Evolutionary conservation across 148 eudicot genomes (phyloP), one percentile per base, ranked within the genome.

Genomic region (Camellia granthamiana): DNA sequence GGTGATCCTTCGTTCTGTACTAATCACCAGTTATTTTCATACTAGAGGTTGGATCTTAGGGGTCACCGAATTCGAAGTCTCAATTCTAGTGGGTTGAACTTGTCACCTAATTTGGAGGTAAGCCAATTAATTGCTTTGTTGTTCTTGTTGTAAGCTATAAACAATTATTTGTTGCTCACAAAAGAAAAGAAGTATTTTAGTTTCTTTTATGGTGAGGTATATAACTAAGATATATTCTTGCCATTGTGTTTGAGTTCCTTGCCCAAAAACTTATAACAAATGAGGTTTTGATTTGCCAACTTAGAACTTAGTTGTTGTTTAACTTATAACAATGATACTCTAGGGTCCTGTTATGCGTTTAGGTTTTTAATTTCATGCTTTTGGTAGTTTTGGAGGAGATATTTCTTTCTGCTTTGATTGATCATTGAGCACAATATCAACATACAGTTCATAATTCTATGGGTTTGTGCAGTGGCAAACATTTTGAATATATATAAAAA

Each of bases 1-100:
- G 18, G 19, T 23, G 2, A 4, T 44, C 62, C 42, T 60, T 69
- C 64, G 23, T 60, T 58, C 18, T 71, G 11, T 18, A 41, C 76
- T 74, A 70, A 72, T 82, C 30, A 55, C 79, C 55, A 58, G 54
- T 65, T 21, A 21, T 7, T 77, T 3, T 79, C 55, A 72, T 85
- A 77, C 61, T 88, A 96, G 99, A 92, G 99, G 83, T 87, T 96
- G 86, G 99, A 96, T 91, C 91, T 92, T 68, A 89, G 99, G 85
- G 98, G 98, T 63, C 95, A 92, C 81, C 92, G 89, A 83, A 88
- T 96, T 69, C 95, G 91, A 74, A 89, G 85, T 80, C 85, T 96
- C 83, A 90, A 79, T 65, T 82, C 85, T 68, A 84, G 81, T 80
- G 95, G 95, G 75, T 78, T 92, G 89, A 90, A 90, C 79, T 80